Percentiles rank a stretch among this genome's conserved stretches.
Evolutionary conservation across 2,329 filamentous ascomycete genomes (phyloP).

Genomic region (Hymenoscyphus fructigenus): DNA sequence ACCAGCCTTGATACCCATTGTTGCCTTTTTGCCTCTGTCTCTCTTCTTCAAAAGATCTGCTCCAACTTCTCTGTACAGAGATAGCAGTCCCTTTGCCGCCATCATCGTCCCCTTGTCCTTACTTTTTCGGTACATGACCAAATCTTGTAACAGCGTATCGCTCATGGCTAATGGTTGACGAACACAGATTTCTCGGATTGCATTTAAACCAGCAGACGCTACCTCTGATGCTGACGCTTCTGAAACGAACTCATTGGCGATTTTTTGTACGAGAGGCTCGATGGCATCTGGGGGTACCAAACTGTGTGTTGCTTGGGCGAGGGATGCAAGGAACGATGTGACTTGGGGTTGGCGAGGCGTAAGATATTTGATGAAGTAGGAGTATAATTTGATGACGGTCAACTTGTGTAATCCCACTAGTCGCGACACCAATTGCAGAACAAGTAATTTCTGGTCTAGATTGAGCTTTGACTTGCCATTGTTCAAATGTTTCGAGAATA

Average conservation of each 20-base stretch:
- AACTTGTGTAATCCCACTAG: constrained; percentile 92
- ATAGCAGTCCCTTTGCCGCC: constrained; percentile 89
- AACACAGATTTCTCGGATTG: constrained; percentile 90
- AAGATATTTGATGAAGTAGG: constrained; percentile 91
- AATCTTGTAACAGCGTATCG: constrained; percentile 90
- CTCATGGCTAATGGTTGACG: constrained; percentile 95
- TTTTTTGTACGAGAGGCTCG: constrained; percentile 89
- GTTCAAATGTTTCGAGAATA: constrained; percentile 90
- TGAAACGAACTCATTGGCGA: constrained; percentile 97
- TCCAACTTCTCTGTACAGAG: constrained; percentile 86
- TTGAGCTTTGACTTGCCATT: constrained; percentile 81
- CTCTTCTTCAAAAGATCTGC: constrained; percentile 86
- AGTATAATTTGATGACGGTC: constrained; percentile 87
- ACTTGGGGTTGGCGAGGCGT: constrained; percentile 86
- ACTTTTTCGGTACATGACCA: constrained; percentile 93
- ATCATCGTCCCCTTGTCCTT: constrained; percentile 99
- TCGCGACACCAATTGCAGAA: constrained; percentile 86
- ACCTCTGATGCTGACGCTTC: constrained; percentile 91
- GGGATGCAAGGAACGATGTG: constrained; percentile 86
- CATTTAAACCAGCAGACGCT: constrained; percentile 86
- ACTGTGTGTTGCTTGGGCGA: constrained; percentile 88
- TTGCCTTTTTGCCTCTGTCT: constrained; percentile 87
- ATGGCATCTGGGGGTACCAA: constrained; percentile 90
- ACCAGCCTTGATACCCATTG: constrained; percentile 75
- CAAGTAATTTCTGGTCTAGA: constrained; percentile 84